These are phyloP conservation scores for Wolfiporia cocos DNA, from an alignment of 1,284 basidiomycete genomes.

Conservation along the genomic window DNA sequence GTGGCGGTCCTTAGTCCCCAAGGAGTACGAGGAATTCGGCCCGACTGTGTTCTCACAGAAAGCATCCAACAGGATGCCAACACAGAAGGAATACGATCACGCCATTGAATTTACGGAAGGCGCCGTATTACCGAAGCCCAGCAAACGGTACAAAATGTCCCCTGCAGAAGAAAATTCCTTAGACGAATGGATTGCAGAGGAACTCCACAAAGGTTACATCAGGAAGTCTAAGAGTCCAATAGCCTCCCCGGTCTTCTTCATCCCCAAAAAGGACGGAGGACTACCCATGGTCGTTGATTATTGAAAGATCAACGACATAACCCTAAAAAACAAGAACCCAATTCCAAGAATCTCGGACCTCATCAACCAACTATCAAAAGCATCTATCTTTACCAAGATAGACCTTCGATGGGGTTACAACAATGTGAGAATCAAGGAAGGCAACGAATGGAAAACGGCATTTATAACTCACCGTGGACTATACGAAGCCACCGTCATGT, in stretches of 20 bases:
- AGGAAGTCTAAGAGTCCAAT: background rate
- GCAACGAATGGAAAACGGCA: constrained; percentile 12
- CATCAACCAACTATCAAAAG: constrained; percentile 4
- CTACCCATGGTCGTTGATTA: background rate
- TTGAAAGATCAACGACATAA: constrained; percentile 15
- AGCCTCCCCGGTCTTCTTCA: constrained; percentile 4
- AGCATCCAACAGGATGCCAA: background rate
- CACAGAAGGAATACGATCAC: background rate
- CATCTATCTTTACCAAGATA: constrained; percentile 8
- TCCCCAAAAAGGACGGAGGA: constrained; percentile 5
- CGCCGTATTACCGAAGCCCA: background rate
- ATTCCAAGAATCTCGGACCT: constrained; percentile 6
- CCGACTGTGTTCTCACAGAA: background rate
- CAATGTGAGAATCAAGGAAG: constrained; percentile 11
- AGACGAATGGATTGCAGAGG: constrained; percentile 2
- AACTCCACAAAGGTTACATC: constrained; percentile 2
- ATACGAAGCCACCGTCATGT: constrained; percentile 13
- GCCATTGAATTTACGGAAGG: background rate
- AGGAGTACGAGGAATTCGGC: background rate
- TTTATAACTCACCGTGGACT: constrained; percentile 9
- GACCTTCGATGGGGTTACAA: constrained; percentile 12
- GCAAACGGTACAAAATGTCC: background rate
- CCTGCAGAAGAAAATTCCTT: background rate
- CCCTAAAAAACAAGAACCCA: constrained; percentile 7
- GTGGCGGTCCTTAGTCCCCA: background rate